phyloP scores from a whole-genome alignment of 441 rosid genomes.

The Rhodomyrtus psidioides region DNA sequence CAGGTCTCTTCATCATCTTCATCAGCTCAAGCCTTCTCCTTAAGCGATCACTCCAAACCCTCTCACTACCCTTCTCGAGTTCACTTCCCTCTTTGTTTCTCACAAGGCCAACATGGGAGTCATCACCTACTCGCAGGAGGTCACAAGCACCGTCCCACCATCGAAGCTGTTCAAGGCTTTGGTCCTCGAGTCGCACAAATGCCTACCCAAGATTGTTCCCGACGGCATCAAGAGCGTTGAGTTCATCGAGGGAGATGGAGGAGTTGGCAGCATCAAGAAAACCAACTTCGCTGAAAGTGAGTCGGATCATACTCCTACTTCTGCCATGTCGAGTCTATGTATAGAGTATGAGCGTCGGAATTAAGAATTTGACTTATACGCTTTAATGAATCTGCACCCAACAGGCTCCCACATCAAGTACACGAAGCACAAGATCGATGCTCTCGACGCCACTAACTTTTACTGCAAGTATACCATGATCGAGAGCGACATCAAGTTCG shows the following conservation, averaged over 20 bases:
- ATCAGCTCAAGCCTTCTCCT: background rate
- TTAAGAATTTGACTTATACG: background rate
- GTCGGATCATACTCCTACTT: background rate
- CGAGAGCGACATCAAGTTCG: background rate
- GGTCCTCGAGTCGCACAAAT: background rate
- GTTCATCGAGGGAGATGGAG: background rate
- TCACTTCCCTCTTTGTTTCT: background rate
- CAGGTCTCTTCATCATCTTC: background rate
- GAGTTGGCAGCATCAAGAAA: background rate
- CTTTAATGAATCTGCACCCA: background rate
- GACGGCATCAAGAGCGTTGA: background rate
- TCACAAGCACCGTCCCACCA: background rate
- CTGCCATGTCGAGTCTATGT: background rate
- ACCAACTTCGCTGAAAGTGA: background rate
- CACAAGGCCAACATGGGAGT: background rate
- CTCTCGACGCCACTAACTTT: background rate
- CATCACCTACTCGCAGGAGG: background rate
- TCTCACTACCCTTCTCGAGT: background rate
- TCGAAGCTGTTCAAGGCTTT: background rate
- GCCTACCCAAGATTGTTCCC: background rate
- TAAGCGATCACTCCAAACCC: background rate
- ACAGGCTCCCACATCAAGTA: background rate
- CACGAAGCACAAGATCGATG: conserved; percentile 4
- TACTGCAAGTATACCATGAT: conserved; percentile 5
- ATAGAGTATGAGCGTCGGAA: no score